phyloP scores from a whole-genome alignment of 305 asterid genomes.

The Withania somnifera region DNA sequence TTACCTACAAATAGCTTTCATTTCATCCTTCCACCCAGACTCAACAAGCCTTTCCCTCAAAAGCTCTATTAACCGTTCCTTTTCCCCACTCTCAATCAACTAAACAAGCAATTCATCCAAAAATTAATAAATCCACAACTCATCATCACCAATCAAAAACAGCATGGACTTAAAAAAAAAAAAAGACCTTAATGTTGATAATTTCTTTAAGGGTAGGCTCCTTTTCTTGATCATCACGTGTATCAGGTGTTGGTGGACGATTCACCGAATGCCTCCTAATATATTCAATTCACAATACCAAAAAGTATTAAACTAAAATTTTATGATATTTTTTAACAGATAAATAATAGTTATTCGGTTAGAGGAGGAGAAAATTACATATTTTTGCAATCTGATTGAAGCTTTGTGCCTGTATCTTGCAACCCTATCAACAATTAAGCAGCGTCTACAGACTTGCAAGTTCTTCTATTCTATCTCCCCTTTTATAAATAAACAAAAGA shows the following conservation, averaged over 20 bases:
- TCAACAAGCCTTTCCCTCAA: slow-evolving; percentile 52
- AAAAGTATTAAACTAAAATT: neutral
- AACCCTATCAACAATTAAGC: neutral
- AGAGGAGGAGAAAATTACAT: neutral
- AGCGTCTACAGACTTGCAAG: neutral
- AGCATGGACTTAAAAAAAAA: neutral
- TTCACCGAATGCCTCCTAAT: slow-evolving; percentile 50
- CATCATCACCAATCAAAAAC: neutral
- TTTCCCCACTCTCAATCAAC: slow-evolving; percentile 50
- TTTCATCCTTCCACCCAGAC: slow-evolving; percentile 69
- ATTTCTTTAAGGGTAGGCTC: slow-evolving; percentile 41
- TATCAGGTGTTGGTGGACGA: slow-evolving; percentile 57
- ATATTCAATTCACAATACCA: neutral
- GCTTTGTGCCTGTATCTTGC: neutral
- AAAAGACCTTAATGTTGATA: slow-evolving; percentile 38
- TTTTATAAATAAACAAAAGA: neutral
- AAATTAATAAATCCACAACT: neutral
- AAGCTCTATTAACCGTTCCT: slow-evolving; percentile 52
- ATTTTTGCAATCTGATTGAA: neutral
- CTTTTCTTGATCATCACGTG: slow-evolving; percentile 34
- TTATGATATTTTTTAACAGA: neutral
- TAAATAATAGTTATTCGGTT: neutral
- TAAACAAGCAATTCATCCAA: neutral
- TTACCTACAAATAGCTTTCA: slow-evolving; percentile 59
- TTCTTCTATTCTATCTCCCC: too few species aligned